Conservation (phyloP, 768 basidiomycete species). For the Strobilomyces dryophilus region DNA sequence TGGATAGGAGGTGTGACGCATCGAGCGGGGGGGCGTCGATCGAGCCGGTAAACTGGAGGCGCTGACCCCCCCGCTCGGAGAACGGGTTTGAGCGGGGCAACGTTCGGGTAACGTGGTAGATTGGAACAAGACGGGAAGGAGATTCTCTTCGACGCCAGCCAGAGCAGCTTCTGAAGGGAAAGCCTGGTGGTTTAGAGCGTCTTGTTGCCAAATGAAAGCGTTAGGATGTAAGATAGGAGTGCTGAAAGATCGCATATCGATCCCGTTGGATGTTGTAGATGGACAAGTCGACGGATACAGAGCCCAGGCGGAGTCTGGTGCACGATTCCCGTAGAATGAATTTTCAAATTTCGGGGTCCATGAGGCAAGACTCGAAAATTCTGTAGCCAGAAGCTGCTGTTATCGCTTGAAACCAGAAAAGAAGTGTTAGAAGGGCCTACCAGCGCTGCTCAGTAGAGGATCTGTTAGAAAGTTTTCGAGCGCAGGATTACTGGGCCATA, state of each 20-base stretch:
- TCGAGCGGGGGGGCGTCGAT: background rate
- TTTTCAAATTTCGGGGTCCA: background rate
- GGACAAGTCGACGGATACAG: background rate
- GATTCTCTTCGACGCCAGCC: background rate
- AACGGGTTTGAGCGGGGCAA: background rate
- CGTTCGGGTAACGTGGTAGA: background rate
- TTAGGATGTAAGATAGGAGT: background rate
- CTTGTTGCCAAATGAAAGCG: background rate
- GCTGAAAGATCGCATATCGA: background rate
- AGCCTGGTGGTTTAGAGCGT: background rate
- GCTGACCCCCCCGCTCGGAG: background rate
- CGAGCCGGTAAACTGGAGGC: background rate
- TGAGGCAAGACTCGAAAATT: background rate
- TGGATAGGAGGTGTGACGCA: conserved; percentile 6
- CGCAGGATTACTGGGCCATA: background rate
- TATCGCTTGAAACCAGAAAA: background rate
- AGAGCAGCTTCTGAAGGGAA: background rate
- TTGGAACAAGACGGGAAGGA: no score
- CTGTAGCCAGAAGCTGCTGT: conserved; percentile 4
- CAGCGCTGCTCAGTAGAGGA: background rate
- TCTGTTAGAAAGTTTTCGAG: background rate
- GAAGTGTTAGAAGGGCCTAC: background rate
- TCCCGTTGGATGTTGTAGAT: background rate
- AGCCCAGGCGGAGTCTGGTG: background rate
- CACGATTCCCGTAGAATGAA: background rate